Evolutionary conservation across 257 asterid genomes (phyloP), one percentile per base, ranked within the genome.

Genomic region (Penstemon newberryi): DNA sequence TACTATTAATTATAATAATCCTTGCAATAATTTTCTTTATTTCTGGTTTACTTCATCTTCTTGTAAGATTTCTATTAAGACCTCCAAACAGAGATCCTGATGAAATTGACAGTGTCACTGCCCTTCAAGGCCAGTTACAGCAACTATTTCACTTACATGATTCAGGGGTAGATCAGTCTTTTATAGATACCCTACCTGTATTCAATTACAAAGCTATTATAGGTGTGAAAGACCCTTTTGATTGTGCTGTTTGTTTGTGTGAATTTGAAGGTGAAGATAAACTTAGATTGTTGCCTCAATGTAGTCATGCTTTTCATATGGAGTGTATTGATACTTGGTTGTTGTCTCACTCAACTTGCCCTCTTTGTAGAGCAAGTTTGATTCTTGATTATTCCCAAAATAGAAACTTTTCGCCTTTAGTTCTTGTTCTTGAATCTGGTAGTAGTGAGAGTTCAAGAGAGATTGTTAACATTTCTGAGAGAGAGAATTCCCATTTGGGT

Each of bases 261-360:
- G 99, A 90, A 64, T 93, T 90, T 70, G 97, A 90, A 65, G 72
- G 70, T 3, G 98, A 93, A 3, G 96, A 93, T 76, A 86, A 85
- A 56, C 91, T 93, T 0, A 80, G 97, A 63, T 67, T 88, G 69
- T 73, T 92, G 44, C 97, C 98, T 1, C 85, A 88, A 74, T 92
- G 98, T 63, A 92, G 96, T 83, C 98, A 93, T 68, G 98, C 98
- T 37, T 93, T 93, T 71, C 98, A 93, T 81, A 84, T 90, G 94
- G 97, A 83, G 5, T 93, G 98, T 44, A 93, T 93, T 46, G 99
- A 93, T 45, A 93, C 99, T 41, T 93, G 99, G 99, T 86, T 93
- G 2, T 70, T 90, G 77, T 90, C 97, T 1, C 97, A 93, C 64
- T 90, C 99, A 4, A 90, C 99, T 72, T 93, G 99, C 70, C 98